Percentiles rank a stretch among this genome's conserved stretches.
Evolutionary conservation across 2,329 filamentous ascomycete genomes (phyloP).

Genomic region (Gaeumannomyces sp.): DNA sequence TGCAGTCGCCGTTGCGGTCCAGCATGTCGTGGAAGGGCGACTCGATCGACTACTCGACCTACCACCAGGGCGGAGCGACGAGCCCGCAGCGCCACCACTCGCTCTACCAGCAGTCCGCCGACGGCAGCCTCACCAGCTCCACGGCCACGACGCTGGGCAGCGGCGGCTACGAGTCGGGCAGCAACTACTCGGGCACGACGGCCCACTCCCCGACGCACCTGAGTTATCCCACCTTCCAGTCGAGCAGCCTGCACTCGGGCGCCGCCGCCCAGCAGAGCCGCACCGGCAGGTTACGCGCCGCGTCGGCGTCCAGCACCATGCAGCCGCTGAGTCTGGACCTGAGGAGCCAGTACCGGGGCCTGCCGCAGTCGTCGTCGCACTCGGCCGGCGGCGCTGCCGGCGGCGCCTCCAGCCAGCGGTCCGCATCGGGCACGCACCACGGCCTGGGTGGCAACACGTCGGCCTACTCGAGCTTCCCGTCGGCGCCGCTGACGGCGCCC

Average conservation of each 20-base stretch:
- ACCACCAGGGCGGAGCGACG: constrained; percentile 30
- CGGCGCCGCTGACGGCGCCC: constrained; percentile 47
- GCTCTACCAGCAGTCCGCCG: constrained; percentile 35
- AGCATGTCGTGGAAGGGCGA: constrained; percentile 60
- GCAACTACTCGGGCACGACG: constrained; percentile 46
- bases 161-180: constrained; percentile 41
- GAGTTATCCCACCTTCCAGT: constrained; percentile 40
- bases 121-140: constrained; percentile 35
- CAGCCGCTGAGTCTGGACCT: constrained; percentile 40
- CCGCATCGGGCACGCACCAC: constrained; percentile 31
- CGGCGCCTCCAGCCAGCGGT: constrained; percentile 20
- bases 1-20: constrained; percentile 53
- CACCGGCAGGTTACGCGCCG: constrained; percentile 40
- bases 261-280: constrained; percentile 28
- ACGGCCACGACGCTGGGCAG: constrained; percentile 29
- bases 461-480: constrained; percentile 45
- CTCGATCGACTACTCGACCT: constrained; percentile 50
- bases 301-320: constrained; percentile 31
- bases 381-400: constrained; percentile 25
- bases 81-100: constrained; percentile 45
- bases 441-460: constrained; percentile 24
- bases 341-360: constrained; percentile 36
- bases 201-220: constrained; percentile 45
- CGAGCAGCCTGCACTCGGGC: constrained; percentile 34
- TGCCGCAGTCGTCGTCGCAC: constrained; percentile 23